A percentile compares a stretch with the other conserved stretches of the same genome.
These are phyloP conservation scores for Fusarium dimerum DNA, from an alignment of 2,329 filamentous ascomycete genomes.

Conservation along the genomic window DNA sequence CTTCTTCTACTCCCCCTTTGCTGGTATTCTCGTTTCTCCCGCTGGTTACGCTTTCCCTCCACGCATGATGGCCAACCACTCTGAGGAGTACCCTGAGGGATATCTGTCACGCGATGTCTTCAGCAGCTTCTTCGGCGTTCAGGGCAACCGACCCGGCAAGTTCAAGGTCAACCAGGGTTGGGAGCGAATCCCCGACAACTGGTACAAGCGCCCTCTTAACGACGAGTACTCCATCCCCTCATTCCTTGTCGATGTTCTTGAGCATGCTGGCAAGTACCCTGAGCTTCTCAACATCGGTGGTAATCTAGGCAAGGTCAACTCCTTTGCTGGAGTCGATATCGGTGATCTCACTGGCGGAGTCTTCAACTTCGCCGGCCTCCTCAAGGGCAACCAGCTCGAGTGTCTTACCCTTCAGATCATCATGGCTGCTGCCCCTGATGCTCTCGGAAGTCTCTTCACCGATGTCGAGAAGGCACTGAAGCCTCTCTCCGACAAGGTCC, in stretches of 20 bases:
- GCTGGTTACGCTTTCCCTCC: constrained; percentile 47
- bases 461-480: not conserved
- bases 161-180: constrained; percentile 45
- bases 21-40: constrained; percentile 47
- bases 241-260: constrained; percentile 38
- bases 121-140: constrained; percentile 47
- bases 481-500: constrained; percentile 5
- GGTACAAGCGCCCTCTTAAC: constrained; percentile 45
- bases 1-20: constrained; percentile 54
- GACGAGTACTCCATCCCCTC: constrained; percentile 41
- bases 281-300: constrained; percentile 48
- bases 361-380: constrained; percentile 40
- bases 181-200: constrained; percentile 53
- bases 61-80: constrained; percentile 46
- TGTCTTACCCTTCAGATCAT: constrained; percentile 40
- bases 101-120: constrained; percentile 34
- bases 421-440: constrained; percentile 41
- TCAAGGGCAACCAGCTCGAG: constrained; percentile 48
- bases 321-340: constrained; percentile 47
- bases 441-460: constrained; percentile 31
- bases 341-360: constrained; percentile 46
- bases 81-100: constrained; percentile 40
- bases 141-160: constrained; percentile 35
- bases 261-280: constrained; percentile 39
- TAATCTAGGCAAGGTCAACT: constrained; percentile 50